Conservation (phyloP, 768 basidiomycete species). For the Chlorophyllum brunneum region DNA sequence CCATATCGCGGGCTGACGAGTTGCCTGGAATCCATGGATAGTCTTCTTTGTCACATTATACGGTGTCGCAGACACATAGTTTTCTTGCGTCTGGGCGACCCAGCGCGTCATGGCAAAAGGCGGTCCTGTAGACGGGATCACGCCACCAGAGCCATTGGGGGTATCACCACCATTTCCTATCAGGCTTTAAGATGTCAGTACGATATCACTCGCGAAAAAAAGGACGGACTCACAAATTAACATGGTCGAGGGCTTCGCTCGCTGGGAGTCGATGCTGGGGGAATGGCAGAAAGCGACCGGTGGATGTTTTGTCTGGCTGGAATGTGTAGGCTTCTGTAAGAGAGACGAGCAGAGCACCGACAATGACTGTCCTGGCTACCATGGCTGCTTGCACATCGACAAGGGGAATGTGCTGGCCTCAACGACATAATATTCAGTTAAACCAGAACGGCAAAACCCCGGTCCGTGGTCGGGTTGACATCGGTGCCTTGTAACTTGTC, state of each 20-base stretch:
- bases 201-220: background rate
- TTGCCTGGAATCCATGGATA: conserved; percentile 76
- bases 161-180: conserved; percentile 73
- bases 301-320: background rate
- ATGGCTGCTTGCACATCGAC: conserved; percentile 2
- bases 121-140: conserved; percentile 72
- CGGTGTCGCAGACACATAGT: conserved; percentile 70
- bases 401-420: background rate
- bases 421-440: background rate
- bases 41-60: conserved; percentile 40
- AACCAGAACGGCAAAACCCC: conserved; percentile 3
- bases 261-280: conserved; percentile 12
- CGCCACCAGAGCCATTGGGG: conserved; percentile 70
- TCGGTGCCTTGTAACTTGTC: background rate
- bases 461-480: background rate
- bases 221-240: conserved; percentile 24
- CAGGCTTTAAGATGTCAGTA: conserved; percentile 28
- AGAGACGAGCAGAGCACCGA: background rate
- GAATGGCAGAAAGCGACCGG: conserved; percentile 11
- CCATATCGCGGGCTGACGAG: conserved; percentile 86
- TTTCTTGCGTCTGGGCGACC: conserved; percentile 76
- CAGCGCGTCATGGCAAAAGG: conserved; percentile 87
- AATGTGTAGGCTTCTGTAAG: conserved; percentile 7
- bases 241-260: conserved; percentile 25
- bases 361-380: background rate